Conservation (phyloP, 2,329 filamentous ascomycete species). For the Sarocladiaceae sp. region DNA sequence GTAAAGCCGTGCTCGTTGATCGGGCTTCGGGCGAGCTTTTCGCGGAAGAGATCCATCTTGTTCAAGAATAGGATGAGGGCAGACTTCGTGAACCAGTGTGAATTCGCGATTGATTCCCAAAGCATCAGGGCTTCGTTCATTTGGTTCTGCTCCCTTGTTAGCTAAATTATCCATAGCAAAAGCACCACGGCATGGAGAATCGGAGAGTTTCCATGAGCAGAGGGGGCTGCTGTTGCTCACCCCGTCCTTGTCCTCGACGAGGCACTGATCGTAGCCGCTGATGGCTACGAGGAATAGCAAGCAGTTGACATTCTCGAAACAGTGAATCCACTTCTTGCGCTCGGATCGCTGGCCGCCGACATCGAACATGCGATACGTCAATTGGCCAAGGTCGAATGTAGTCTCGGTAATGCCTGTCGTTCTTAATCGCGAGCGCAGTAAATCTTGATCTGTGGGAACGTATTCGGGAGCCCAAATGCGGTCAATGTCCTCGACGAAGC, state of each 20-base stretch:
- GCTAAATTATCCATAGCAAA: conserved; percentile 10
- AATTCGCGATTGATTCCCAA: conserved; percentile 81
- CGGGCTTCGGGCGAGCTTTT: conserved; percentile 67
- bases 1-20: conserved; percentile 72
- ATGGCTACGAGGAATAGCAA: conserved; percentile 92
- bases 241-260: conserved; percentile 94
- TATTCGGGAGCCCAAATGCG: conserved; percentile 73
- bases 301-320: conserved; percentile 91
- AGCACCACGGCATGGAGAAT: conserved; percentile 1
- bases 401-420: conserved; percentile 97
- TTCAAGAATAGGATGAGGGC: conserved; percentile 81
- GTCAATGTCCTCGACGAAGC: conserved; percentile 79
- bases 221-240: conserved; percentile 50
- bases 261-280: conserved; percentile 92
- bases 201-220: conserved; percentile 8
- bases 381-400: conserved; percentile 82
- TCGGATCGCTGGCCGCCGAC: conserved; percentile 90
- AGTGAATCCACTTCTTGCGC: conserved; percentile 97
- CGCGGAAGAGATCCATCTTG: conserved; percentile 82
- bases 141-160: conserved; percentile 61
- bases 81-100: conserved; percentile 80
- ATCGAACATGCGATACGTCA: conserved; percentile 97
- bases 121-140: conserved; percentile 88
- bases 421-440: conserved; percentile 81
- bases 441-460: conserved; percentile 89